Evolutionary conservation across 2,329 filamentous ascomycete genomes (phyloP).

Genomic region (Colletotrichum sojae): DNA sequence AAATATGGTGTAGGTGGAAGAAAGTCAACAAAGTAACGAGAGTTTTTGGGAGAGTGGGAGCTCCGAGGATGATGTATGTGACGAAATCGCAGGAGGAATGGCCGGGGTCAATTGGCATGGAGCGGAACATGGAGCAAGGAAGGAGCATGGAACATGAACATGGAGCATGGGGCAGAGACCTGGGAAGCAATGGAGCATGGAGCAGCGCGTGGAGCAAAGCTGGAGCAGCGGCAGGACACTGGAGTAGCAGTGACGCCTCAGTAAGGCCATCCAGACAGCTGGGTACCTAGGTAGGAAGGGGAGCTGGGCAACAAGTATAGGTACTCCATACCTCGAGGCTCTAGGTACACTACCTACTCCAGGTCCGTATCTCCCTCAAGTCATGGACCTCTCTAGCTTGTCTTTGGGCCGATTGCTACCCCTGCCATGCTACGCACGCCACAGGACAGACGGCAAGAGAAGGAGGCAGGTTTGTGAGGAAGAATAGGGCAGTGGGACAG

Average conservation of each 20-base stretch:
- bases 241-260: slow-evolving; percentile 1
- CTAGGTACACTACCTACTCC: slow-evolving; percentile 6
- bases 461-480: neutral
- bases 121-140: slow-evolving; percentile 33
- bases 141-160: slow-evolving; percentile 21
- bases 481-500: slow-evolving; percentile 4
- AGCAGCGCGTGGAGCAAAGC: neutral
- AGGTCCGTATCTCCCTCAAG: no score
- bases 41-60: slow-evolving; percentile 23
- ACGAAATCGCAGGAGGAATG: slow-evolving; percentile 40
- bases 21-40: slow-evolving; percentile 17
- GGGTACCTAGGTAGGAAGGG: no score
- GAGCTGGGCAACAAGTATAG: no score
- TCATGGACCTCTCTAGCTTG: no score
- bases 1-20: neutral
- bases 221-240: slow-evolving; percentile 10
- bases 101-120: slow-evolving; percentile 39
- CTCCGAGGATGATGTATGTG: slow-evolving; percentile 39
- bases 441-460: no score
- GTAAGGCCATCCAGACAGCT: neutral
- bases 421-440: no score
- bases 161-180: slow-evolving; percentile 29
- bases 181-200: slow-evolving; percentile 17
- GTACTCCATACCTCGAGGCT: no score
- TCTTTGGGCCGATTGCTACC: no score